Percentiles rank a stretch among this genome's conserved stretches.
Conservation (phyloP, 2,329 filamentous ascomycete species). For the Penicillium verrucosum region DNA sequence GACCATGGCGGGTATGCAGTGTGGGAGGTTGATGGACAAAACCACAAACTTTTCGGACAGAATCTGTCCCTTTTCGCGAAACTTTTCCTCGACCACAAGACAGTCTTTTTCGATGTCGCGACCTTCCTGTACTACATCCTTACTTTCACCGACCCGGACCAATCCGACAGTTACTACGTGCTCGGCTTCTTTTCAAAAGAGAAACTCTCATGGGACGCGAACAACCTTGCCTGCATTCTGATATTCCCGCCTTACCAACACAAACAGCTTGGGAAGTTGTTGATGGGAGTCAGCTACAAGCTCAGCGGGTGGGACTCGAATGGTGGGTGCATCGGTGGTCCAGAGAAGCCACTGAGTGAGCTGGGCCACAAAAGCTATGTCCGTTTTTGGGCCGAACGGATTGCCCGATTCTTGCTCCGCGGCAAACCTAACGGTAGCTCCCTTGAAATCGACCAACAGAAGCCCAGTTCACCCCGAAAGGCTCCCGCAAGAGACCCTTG, state of each 20-base stretch:
- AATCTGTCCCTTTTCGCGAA: slow-evolving; percentile 96
- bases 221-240: slow-evolving; percentile 94
- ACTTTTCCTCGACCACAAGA: slow-evolving; percentile 96
- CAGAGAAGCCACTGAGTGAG: slow-evolving; percentile 88
- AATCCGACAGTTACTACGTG: slow-evolving; percentile 54
- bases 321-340: slow-evolving; percentile 73
- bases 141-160: slow-evolving; percentile 62
- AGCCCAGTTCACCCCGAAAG: slow-evolving; percentile 30
- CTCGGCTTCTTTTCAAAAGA: slow-evolving; percentile 99
- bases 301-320: slow-evolving; percentile 71
- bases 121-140: slow-evolving; percentile 94
- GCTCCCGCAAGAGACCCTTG: slow-evolving; percentile 42
- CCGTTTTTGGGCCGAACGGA: slow-evolving; percentile 81
- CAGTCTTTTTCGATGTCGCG: slow-evolving; percentile 93
- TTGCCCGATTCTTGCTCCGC: slow-evolving; percentile 64
- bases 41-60: slow-evolving; percentile 85
- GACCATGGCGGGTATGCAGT: slow-evolving; percentile 76
- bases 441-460: slow-evolving; percentile 29
- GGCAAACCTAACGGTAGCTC: slow-evolving; percentile 26
- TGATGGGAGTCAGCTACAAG: slow-evolving; percentile 93
- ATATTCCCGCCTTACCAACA: slow-evolving; percentile 95
- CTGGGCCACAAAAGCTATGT: slow-evolving; percentile 78
- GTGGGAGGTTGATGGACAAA: slow-evolving; percentile 89
- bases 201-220: slow-evolving; percentile 98
- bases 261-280: slow-evolving; percentile 77